Evolutionary conservation across 1,284 basidiomycete genomes (phyloP).

Genomic region (Moesziomyces sp.): DNA sequence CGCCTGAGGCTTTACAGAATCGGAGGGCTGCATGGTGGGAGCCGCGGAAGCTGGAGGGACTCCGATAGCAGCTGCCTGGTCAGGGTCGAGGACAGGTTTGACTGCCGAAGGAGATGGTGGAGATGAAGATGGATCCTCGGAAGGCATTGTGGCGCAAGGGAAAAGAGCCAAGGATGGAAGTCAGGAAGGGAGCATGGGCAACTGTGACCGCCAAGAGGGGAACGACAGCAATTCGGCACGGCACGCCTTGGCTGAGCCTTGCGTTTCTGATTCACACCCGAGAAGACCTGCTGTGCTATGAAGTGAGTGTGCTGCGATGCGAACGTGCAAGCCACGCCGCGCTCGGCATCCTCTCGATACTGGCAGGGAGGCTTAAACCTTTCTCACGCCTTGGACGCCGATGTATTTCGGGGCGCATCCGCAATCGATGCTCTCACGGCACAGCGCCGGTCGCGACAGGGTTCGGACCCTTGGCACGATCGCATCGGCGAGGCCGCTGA

Average conservation of each 20-base stretch:
- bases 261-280: background rate
- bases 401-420: background rate
- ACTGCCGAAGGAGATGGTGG: background rate
- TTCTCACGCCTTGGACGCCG: background rate
- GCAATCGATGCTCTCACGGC: background rate
- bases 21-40: slow-evolving; percentile 21
- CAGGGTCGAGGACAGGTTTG: slow-evolving; percentile 35
- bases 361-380: too few relatives aligned
- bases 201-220: too few relatives aligned
- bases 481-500: background rate
- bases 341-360: too few relatives aligned
- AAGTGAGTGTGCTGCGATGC: background rate
- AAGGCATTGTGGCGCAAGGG: background rate
- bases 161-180: too few relatives aligned
- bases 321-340: background rate
- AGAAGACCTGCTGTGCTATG: background rate
- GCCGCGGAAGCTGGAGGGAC: slow-evolving; percentile 9
- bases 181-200: background rate
- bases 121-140: slow-evolving; percentile 5
- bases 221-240: too few relatives aligned
- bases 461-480: background rate
- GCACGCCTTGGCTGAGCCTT: too few relatives aligned
- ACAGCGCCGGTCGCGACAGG: background rate
- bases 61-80: slow-evolving; percentile 40
- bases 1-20: slow-evolving; percentile 15